These are phyloP conservation scores for Eucommia ulmoides DNA, from an alignment of 257 asterid genomes.

Conservation along the genomic window DNA sequence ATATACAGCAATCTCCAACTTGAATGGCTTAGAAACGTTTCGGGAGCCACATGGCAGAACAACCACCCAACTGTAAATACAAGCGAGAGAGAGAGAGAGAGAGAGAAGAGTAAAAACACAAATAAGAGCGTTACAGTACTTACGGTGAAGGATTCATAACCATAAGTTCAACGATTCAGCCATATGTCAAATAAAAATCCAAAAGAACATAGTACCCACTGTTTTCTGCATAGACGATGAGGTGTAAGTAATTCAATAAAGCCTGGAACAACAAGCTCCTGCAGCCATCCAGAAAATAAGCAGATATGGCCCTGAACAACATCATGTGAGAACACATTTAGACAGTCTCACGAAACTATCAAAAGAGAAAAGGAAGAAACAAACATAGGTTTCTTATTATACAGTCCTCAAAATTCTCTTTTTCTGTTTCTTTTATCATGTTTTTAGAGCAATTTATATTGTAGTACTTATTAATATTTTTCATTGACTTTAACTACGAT, in stretches of 20 bases:
- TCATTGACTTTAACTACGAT: too few species aligned
- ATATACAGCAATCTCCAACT: constrained; percentile 86
- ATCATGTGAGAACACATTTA: constrained; percentile 8
- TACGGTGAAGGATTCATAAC: too few species aligned
- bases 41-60: constrained; percentile 80
- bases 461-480: too few species aligned
- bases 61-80: constrained; percentile 73
- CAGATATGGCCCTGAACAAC: constrained; percentile 51
- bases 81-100: background rate
- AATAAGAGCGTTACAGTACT: background rate
- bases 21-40: constrained; percentile 58
- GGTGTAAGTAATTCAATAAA: constrained; percentile 78
- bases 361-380: constrained; percentile 4
- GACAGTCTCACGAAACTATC: background rate
- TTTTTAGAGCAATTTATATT: too few species aligned
- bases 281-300: constrained; percentile 91
- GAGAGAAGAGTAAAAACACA: background rate
- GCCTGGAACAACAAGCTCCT: constrained; percentile 79
- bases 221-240: constrained; percentile 72
- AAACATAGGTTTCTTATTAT: too few species aligned
- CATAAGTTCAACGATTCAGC: too few species aligned
- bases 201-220: constrained; percentile 39
- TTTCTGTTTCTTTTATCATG: too few species aligned
- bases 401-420: too few species aligned
- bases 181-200: too few species aligned